Evolutionary conservation across 192 early-diverging fungal species (phyloP).

Genomic region (Cladochytrium replicatum): DNA sequence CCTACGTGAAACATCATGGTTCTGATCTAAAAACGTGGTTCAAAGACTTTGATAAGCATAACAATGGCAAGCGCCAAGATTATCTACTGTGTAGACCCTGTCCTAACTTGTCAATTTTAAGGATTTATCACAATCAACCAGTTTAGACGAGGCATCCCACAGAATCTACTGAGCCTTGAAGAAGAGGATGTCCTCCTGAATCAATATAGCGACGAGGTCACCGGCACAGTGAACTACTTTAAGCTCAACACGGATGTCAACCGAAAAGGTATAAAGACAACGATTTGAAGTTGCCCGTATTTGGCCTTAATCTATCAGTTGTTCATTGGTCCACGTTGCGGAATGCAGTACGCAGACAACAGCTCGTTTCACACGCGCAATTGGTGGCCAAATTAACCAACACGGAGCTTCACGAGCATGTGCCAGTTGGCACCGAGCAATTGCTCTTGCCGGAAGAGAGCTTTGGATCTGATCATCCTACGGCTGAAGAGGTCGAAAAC

Average conservation of each 20-base stretch:
- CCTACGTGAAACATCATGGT: conserved; percentile 45
- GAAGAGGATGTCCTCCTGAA: conserved; percentile 38
- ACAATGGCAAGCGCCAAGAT: conserved; percentile 24
- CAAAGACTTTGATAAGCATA: conserved; percentile 50
- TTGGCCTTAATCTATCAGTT: too few relatives aligned
- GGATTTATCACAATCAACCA: conserved; percentile 44
- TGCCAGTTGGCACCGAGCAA: conserved; percentile 46
- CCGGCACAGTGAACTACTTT: conserved; percentile 46
- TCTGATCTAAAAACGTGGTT: conserved; percentile 51
- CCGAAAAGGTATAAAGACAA: conserved; percentile 26
- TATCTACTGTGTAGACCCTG: neutral
- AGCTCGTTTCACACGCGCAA: neutral
- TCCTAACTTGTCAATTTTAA: conserved; percentile 4
- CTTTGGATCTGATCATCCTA: conserved; percentile 11
- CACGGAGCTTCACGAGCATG: conserved; percentile 17
- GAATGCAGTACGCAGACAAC: too few relatives aligned
- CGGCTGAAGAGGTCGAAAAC: conserved; percentile 28
- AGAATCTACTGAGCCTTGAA: conserved; percentile 29
- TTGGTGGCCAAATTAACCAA: conserved; percentile 13
- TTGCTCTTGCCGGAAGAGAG: conserved; percentile 19
- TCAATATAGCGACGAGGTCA: conserved; percentile 29
- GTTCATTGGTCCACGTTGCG: too few relatives aligned
- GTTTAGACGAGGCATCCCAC: conserved; percentile 42
- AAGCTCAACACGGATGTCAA: conserved; percentile 50
- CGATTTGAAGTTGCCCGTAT: neutral